Evolutionary conservation across 495 filamentous ascomycete species (phyloP).

Genomic region (Podospora tetraspora): DNA sequence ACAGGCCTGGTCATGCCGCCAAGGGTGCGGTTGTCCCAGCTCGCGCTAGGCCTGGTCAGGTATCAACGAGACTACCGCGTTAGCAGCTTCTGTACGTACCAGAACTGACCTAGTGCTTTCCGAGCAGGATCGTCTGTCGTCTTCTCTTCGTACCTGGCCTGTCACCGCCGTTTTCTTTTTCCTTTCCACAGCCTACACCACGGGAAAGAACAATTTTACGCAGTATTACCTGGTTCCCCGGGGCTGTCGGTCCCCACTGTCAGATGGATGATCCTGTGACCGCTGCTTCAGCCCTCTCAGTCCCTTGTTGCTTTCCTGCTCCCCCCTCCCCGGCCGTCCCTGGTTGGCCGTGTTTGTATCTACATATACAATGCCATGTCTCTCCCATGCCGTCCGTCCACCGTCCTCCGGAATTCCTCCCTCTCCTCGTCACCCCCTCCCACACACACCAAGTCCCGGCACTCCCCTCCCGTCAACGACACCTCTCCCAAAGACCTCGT

Average conservation of each 20-base stretch:
- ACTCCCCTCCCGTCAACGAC: not conserved
- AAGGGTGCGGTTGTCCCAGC: constrained; percentile 16
- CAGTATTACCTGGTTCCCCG: constrained; percentile 13
- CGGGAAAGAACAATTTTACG: constrained; percentile 22
- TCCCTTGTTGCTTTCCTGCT: constrained; percentile 16
- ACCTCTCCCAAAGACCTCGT: not conserved
- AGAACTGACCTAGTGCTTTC: constrained; percentile 29
- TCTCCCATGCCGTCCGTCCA: not conserved
- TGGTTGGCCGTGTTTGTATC: constrained; percentile 12
- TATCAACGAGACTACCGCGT: constrained; percentile 9
- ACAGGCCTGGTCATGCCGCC: constrained; percentile 16
- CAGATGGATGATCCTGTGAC: constrained; percentile 38
- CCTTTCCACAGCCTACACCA: constrained; percentile 11
- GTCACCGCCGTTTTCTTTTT: constrained; percentile 34
- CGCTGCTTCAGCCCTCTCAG: constrained; percentile 30
- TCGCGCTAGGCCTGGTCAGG: not conserved
- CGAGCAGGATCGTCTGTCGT: constrained; percentile 26
- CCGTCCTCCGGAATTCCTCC: constrained; percentile 11
- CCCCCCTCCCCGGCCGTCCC: constrained; percentile 11
- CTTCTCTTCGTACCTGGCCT: constrained; percentile 17
- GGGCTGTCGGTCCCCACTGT: constrained; percentile 29
- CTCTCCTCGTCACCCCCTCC: constrained; percentile 1
- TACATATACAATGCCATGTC: constrained; percentile 10
- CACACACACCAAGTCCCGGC: not conserved
- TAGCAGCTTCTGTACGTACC: constrained; percentile 27